These are phyloP conservation scores for Pseudovirgaria hyperparasitica DNA, from an alignment of 2,329 filamentous ascomycete species.

Conservation along the genomic window DNA sequence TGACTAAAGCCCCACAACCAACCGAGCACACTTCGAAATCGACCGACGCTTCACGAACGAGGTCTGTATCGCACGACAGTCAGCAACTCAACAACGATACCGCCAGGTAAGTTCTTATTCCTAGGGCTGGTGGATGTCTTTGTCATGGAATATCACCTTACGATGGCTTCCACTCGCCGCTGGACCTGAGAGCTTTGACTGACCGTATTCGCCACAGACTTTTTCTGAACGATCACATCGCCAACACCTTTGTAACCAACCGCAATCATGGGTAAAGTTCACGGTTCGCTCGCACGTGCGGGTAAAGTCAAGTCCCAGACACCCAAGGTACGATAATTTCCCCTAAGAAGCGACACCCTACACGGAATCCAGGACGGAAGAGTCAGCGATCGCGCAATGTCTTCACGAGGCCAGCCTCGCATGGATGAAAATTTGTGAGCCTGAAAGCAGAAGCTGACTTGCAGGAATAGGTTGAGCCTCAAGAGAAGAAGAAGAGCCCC, in stretches of 20 bases:
- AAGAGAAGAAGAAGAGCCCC: constrained; percentile 94
- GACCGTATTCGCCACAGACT: no score
- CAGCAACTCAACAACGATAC: no score
- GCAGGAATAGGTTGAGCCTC: constrained; percentile 56
- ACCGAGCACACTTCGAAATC: no score
- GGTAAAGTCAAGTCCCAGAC: constrained; percentile 98
- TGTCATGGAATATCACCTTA: no score
- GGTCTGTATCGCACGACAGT: no score
- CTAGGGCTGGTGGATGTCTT: no score
- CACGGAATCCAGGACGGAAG: neutral
- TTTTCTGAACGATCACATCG: constrained; percentile 14
- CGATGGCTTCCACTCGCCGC: no score
- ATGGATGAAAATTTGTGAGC: constrained; percentile 1
- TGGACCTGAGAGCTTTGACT: no score
- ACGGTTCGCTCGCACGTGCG: constrained; percentile 87
- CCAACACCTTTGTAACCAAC: constrained; percentile 23
- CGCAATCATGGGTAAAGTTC: constrained; percentile 79
- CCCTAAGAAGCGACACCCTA: constrained; percentile 1
- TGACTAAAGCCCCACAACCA: no score
- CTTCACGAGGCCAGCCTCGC: neutral
- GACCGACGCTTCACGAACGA: no score
- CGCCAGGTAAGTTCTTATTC: no score
- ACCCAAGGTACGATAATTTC: constrained; percentile 56
- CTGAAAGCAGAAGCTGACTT: constrained; percentile 11
- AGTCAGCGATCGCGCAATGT: neutral